Conservation (phyloP, 257 asterid species). For the Nicotiana sylvestris region DNA sequence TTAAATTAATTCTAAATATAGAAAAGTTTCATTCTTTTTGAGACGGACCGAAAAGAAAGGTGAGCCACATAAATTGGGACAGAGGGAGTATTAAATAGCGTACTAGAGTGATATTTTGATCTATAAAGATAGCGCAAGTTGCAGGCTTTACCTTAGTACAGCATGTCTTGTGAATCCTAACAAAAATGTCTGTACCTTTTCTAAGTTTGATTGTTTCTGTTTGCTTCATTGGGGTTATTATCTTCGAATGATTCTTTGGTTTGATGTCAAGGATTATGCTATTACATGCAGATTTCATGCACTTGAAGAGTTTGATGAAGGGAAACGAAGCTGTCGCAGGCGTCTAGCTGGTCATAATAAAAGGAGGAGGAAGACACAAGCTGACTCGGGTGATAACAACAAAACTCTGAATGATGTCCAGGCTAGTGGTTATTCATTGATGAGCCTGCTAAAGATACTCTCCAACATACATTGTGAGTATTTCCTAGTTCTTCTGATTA, state of each 20-base stretch:
- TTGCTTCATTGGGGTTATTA: not conserved
- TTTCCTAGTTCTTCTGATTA: constrained; percentile 5
- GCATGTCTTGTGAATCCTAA: not conserved
- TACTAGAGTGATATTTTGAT: too few species aligned
- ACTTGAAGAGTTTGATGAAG: constrained; percentile 84
- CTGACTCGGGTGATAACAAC: constrained; percentile 34
- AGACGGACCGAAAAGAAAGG: too few species aligned
- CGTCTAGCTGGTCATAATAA: constrained; percentile 81
- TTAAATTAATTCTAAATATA: too few species aligned
- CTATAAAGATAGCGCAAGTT: too few species aligned
- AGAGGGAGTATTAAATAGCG: too few species aligned
- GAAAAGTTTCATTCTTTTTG: too few species aligned
- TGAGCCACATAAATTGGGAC: too few species aligned
- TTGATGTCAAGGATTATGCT: not conserved
- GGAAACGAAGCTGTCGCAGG: constrained; percentile 74
- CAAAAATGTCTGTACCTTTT: not conserved
- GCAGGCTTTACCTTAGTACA: not conserved
- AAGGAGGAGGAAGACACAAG: constrained; percentile 72
- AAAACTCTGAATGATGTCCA: constrained; percentile 45
- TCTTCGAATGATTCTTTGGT: not conserved
- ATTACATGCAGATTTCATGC: constrained; percentile 55
- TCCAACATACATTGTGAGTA: constrained; percentile 71
- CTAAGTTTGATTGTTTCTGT: not conserved
- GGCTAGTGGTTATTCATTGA: constrained; percentile 55
- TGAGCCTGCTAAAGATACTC: constrained; percentile 68